phyloP scores from a whole-genome alignment of 345 rosid genomes.

The Moricandia moricandioides region DNA sequence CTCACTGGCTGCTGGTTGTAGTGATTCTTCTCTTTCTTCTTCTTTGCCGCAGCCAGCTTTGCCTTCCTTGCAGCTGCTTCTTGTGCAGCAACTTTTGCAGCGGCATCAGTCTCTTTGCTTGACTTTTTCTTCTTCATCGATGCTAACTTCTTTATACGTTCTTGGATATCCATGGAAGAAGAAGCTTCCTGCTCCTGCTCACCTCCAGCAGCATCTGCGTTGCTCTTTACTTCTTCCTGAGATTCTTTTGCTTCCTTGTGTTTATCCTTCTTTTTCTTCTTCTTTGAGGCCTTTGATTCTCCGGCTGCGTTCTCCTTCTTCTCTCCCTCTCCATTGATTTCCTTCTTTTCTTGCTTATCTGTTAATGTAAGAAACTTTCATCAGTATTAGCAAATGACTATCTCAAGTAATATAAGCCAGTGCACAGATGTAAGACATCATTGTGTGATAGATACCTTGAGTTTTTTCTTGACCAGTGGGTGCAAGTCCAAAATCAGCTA shows the following conservation, averaged over 20 bases:
- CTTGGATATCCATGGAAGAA: constrained; percentile 56
- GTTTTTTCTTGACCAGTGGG: constrained; percentile 46
- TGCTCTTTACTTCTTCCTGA: constrained; percentile 34
- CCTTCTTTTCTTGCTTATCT: constrained; percentile 48
- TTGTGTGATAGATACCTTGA: constrained; percentile 45
- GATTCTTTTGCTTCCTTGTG: constrained; percentile 41
- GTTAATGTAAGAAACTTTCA: background rate
- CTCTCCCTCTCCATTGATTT: constrained; percentile 40
- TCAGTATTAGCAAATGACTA: constrained; percentile 3
- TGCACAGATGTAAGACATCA: too few species aligned
- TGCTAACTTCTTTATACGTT: constrained; percentile 59
- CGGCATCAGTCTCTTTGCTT: constrained; percentile 66
- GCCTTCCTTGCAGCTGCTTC: constrained; percentile 79
- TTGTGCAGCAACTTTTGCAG: constrained; percentile 60
- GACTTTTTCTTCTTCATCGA: constrained; percentile 74
- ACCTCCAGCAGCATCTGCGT: constrained; percentile 35
- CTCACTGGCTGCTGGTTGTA: constrained; percentile 78
- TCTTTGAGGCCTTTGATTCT: constrained; percentile 38
- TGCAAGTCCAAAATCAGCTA: constrained; percentile 67
- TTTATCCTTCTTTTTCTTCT: constrained; percentile 40
- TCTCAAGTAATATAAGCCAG: background rate
- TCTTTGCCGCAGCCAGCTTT: constrained; percentile 74
- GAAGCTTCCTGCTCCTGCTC: constrained; percentile 33
- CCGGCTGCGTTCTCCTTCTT: constrained; percentile 30
- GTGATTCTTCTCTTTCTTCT: constrained; percentile 86